Conservation (phyloP, 495 filamentous ascomycete species). For the Podospora tetraspora region DNA sequence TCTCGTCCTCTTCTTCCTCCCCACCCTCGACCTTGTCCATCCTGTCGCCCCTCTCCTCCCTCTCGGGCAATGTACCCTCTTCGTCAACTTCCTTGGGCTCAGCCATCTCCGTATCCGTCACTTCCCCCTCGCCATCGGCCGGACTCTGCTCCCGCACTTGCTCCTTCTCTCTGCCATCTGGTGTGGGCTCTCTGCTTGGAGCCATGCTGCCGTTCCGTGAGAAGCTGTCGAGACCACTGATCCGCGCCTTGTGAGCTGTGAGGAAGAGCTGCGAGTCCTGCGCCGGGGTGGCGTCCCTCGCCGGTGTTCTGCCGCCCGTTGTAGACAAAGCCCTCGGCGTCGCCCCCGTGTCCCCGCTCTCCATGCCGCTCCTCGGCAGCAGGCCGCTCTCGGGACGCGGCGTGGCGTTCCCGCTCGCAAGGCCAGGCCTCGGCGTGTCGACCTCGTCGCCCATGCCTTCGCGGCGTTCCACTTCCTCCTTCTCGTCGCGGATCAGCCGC, state of each 20-base stretch:
- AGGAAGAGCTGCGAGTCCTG: conserved; percentile 28
- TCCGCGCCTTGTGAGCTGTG: conserved; percentile 32
- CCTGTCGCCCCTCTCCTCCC: conserved; percentile 26
- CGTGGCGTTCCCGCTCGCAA: conserved; percentile 34
- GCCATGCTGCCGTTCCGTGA: conserved; percentile 39
- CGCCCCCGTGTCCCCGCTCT: conserved; percentile 34
- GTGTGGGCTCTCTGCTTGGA: conserved; percentile 31
- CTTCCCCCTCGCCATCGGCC: conserved; percentile 44
- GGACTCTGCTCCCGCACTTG: not conserved
- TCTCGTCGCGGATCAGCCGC: conserved; percentile 86
- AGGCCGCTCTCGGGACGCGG: conserved; percentile 38
- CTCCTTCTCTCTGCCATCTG: conserved; percentile 8
- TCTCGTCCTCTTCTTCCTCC: conserved; percentile 31
- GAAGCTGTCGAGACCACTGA: conserved; percentile 43
- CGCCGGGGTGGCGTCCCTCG: conserved; percentile 44
- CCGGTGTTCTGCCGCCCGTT: conserved; percentile 61
- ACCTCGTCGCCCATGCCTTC: conserved; percentile 79
- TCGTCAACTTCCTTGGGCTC: conserved; percentile 14
- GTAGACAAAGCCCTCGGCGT: conserved; percentile 45
- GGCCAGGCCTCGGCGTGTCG: conserved; percentile 40
- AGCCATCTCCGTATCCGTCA: conserved; percentile 45
- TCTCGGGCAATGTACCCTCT: not conserved
- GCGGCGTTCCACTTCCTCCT: conserved; percentile 70
- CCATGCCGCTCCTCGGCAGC: conserved; percentile 31
- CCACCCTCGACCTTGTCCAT: conserved; percentile 37